A percentile compares a stretch with the other conserved stretches of the same genome.
These are phyloP conservation scores for Sphaceloma murrayae DNA, from an alignment of 2,329 filamentous ascomycete species.

Conservation along the genomic window DNA sequence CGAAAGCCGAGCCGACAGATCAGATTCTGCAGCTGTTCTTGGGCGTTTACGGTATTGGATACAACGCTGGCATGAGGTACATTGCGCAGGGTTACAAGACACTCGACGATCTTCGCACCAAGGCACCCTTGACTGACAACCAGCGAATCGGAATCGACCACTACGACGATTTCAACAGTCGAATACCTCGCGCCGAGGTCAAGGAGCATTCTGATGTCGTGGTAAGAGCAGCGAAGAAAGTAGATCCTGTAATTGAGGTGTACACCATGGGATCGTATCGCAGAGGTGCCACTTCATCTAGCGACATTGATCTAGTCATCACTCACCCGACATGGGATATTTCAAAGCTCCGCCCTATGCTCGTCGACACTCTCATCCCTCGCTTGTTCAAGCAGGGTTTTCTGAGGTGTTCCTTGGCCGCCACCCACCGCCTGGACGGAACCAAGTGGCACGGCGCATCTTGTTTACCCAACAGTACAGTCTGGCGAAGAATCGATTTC, in stretches of 20 bases:
- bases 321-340: slow-evolving; percentile 55
- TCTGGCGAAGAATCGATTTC: slow-evolving; percentile 78
- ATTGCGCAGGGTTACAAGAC: slow-evolving; percentile 64
- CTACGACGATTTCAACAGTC: slow-evolving; percentile 66
- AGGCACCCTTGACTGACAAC: slow-evolving; percentile 55
- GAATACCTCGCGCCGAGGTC: slow-evolving; percentile 72
- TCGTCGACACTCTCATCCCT: slow-evolving; percentile 54
- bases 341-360: slow-evolving; percentile 50
- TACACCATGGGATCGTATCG: slow-evolving; percentile 80
- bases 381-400: slow-evolving; percentile 53
- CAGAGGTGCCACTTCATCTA: slow-evolving; percentile 61
- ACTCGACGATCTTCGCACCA: slow-evolving; percentile 57
- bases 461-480: slow-evolving; percentile 49
- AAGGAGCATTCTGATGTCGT: slow-evolving; percentile 59
- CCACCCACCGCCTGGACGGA: slow-evolving; percentile 43
- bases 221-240: slow-evolving; percentile 43
- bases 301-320: slow-evolving; percentile 79
- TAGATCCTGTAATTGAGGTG: slow-evolving; percentile 58
- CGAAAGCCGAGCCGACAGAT: slow-evolving; percentile 57
- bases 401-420: slow-evolving; percentile 58
- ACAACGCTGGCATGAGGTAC: slow-evolving; percentile 63
- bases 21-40: slow-evolving; percentile 59
- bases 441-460: slow-evolving; percentile 88
- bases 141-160: slow-evolving; percentile 70
- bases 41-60: slow-evolving; percentile 69